Evolutionary conservation across 257 asterid species (phyloP), one percentile per base, ranked within the genome.

Genomic region (Scutellaria baicalensis): DNA sequence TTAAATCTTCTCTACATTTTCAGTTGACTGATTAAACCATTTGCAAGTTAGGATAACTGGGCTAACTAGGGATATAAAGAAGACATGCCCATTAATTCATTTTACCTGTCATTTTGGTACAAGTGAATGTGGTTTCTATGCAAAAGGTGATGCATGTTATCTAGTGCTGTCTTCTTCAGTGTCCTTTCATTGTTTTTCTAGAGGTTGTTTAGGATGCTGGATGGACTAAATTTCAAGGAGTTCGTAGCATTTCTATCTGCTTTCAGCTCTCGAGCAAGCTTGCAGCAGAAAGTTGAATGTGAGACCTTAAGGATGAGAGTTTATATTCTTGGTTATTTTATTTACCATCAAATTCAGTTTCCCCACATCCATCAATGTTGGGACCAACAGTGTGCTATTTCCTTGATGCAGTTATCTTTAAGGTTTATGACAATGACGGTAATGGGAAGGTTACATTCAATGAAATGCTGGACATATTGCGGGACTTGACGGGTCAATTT

Each of bases 131-230:
- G 63, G 54, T 58, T 69, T 39, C 33, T 18, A 7, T 75, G 42
- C 64, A 8, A 13, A 18, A 31, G 63, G 66, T 33, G 65, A 10
- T 52, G 23, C n/a, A 12, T 43, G 17, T n/a, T 48, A 23, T 35
- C 49, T 12, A 12, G 66, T 63, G 49, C 44, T 62, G 14, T 44
- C 64, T 52, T 61, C n/a, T 48, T 35, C 67, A 64, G 39, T 54
- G 52, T 39, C 49, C 63, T 45, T 27, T 71, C 27, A 71, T 68
- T 61, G 66, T 38, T 55, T 68, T 60, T 71, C 21, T 84, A 88
- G 98, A 88, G 98, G 69, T 79, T 87, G 83, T 86, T 87, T 71
- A 82, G 89, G 85, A 84, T 90, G 95, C 81, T 81, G 40, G 95
- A 87, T 57, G 96, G 95, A 48, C 79, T 90, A 78, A 88, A 91